A percentile compares a stretch with the other conserved stretches of the same genome.
phyloP scores from a whole-genome alignment of 2,329 filamentous ascomycete genomes.

The Colletotrichum tropicale region DNA sequence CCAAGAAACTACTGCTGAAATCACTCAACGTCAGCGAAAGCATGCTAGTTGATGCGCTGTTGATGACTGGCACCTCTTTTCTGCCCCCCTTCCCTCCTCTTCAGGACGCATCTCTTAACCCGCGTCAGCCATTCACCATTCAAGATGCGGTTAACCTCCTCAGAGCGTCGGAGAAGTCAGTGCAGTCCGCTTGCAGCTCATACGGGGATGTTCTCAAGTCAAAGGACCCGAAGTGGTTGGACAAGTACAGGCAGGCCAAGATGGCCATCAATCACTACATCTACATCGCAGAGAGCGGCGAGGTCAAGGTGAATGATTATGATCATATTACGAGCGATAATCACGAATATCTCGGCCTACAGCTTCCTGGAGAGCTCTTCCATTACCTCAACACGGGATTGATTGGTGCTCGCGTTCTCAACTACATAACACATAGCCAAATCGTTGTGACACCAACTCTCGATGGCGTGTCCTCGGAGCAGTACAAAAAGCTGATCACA shows the following conservation, averaged over 20 bases:
- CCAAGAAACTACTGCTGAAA: slow-evolving; percentile 73
- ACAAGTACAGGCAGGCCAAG: slow-evolving; percentile 84
- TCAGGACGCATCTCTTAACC: slow-evolving; percentile 60
- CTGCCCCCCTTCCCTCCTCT: slow-evolving; percentile 81
- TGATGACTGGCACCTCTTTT: slow-evolving; percentile 84
- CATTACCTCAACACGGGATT: slow-evolving; percentile 87
- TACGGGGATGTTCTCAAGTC: slow-evolving; percentile 80
- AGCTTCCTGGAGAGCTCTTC: slow-evolving; percentile 87
- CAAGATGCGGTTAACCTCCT: slow-evolving; percentile 81
- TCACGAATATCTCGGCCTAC: slow-evolving; percentile 88
- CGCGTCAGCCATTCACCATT: slow-evolving; percentile 65
- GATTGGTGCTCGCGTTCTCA: slow-evolving; percentile 78
- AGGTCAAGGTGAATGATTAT: slow-evolving; percentile 74
- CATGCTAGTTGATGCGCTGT: slow-evolving; percentile 81
- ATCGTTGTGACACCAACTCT: slow-evolving; percentile 82
- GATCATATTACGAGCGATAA: slow-evolving; percentile 81
- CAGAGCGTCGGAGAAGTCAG: slow-evolving; percentile 70
- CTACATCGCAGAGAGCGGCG: slow-evolving; percentile 77
- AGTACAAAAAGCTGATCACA: slow-evolving; percentile 82
- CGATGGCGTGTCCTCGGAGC: slow-evolving; percentile 78
- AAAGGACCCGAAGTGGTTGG: slow-evolving; percentile 76
- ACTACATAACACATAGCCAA: slow-evolving; percentile 81
- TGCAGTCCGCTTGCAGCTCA: slow-evolving; percentile 75
- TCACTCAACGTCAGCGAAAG: slow-evolving; percentile 69
- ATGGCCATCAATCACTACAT: slow-evolving; percentile 89